Evolutionary conservation across 176 grass and related monocot species (phyloP).

Genomic region (Saccharum officinarum): DNA sequence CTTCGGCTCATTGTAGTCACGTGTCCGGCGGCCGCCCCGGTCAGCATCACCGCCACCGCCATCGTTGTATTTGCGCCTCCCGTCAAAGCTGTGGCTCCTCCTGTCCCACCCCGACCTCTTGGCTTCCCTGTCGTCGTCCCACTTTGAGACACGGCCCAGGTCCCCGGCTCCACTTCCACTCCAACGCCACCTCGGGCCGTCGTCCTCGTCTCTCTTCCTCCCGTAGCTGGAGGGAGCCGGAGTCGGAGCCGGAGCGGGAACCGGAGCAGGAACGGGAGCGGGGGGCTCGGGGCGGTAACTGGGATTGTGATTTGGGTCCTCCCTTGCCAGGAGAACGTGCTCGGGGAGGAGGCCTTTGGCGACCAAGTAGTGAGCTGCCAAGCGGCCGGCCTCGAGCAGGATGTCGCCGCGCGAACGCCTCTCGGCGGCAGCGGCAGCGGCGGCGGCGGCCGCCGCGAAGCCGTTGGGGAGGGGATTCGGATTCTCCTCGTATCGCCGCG

Average conservation of each 20-base stretch:
- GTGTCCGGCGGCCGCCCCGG: constrained; percentile 29
- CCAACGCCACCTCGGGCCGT: constrained; percentile 10
- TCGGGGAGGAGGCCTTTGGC: constrained; percentile 52
- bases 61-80: constrained; percentile 29
- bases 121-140: constrained; percentile 33
- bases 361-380: constrained; percentile 62
- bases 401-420: background rate
- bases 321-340: constrained; percentile 44
- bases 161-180: constrained; percentile 34
- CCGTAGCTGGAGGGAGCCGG: background rate
- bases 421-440: background rate
- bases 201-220: constrained; percentile 30
- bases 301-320: constrained; percentile 31
- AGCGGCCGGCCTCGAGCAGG: constrained; percentile 58
- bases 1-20: constrained; percentile 29
- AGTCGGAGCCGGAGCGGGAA: background rate
- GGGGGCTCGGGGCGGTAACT: constrained; percentile 7
- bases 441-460: background rate
- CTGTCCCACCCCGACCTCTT: constrained; percentile 50
- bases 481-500: constrained; percentile 24
- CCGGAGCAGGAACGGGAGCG: background rate
- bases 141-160: constrained; percentile 26
- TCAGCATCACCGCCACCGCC: background rate
- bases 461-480: background rate
- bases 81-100: constrained; percentile 51